phyloP scores from a whole-genome alignment of 495 filamentous ascomycete genomes.

The Penicillium mononematosum region DNA sequence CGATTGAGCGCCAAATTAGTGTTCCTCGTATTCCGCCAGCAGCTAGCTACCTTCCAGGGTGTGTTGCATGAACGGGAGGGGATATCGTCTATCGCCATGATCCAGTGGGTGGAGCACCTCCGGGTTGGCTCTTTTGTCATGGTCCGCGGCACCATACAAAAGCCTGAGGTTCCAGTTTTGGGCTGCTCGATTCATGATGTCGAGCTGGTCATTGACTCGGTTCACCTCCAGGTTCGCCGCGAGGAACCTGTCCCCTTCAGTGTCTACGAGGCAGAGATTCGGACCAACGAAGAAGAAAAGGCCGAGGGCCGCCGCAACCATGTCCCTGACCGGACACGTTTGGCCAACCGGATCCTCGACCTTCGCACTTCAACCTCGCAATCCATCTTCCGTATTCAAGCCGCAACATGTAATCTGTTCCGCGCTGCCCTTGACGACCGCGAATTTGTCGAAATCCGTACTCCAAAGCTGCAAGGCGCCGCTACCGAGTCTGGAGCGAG shows the following conservation, averaged over 20 bases:
- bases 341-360: slow-evolving; percentile 83
- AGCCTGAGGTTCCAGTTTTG: slow-evolving; percentile 56
- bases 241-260: slow-evolving; percentile 61
- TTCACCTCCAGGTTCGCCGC: slow-evolving; percentile 56
- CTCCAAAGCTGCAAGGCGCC: slow-evolving; percentile 81
- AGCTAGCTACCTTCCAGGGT: slow-evolving; percentile 74
- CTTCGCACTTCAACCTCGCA: slow-evolving; percentile 82
- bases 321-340: slow-evolving; percentile 69
- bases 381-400: slow-evolving; percentile 76
- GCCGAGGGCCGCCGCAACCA: slow-evolving; percentile 50
- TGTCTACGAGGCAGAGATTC: slow-evolving; percentile 62
- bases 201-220: slow-evolving; percentile 45
- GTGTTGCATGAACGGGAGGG: slow-evolving; percentile 57
- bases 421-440: slow-evolving; percentile 65
- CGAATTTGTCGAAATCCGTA: slow-evolving; percentile 85
- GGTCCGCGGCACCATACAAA: slow-evolving; percentile 62
- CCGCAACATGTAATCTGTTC: slow-evolving; percentile 77
- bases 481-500: slow-evolving; percentile 90
- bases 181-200: slow-evolving; percentile 58
- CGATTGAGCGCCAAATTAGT: slow-evolving; percentile 86
- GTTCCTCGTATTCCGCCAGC: slow-evolving; percentile 85
- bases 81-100: slow-evolving; percentile 56
- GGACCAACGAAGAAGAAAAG: slow-evolving; percentile 44
- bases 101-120: slow-evolving; percentile 68
- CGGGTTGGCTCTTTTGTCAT: slow-evolving; percentile 66